These are phyloP conservation scores for Urtica urens DNA, from an alignment of 306 rosid species.

Conservation along the genomic window DNA sequence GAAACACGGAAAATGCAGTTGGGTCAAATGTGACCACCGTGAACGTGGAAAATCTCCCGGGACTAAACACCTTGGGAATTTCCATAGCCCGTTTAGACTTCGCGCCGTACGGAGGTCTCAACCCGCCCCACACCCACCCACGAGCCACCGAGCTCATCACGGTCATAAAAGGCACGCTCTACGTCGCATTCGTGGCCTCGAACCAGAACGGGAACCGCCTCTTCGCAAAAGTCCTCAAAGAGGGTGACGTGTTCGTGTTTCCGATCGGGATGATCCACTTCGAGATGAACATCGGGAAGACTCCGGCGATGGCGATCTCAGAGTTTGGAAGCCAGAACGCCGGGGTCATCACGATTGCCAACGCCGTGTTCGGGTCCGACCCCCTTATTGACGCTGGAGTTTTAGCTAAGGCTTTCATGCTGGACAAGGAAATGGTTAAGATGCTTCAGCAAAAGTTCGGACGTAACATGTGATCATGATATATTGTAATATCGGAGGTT, in stretches of 20 bases:
- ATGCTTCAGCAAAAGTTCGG: slow-evolving; percentile 32
- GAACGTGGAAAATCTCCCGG: slow-evolving; percentile 11
- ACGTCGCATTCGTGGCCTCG: slow-evolving; percentile 25
- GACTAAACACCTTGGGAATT: slow-evolving; percentile 2
- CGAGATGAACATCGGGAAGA: slow-evolving; percentile 20
- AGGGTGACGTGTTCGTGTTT: slow-evolving; percentile 12
- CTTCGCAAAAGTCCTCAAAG: not conserved
- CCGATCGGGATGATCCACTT: slow-evolving; percentile 18
- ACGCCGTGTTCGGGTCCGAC: slow-evolving; percentile 30
- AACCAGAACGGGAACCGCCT: slow-evolving; percentile 1
- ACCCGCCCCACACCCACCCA: slow-evolving; percentile 10
- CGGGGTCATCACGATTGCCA: slow-evolving; percentile 9
- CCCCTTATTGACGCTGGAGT: slow-evolving; percentile 24
- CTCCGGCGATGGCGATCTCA: slow-evolving; percentile 11
- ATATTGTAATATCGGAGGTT: too few species aligned
- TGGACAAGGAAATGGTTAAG: slow-evolving; percentile 14
- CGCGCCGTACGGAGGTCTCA: slow-evolving; percentile 11
- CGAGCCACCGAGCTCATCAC: slow-evolving; percentile 14
- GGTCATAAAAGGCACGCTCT: slow-evolving; percentile 17
- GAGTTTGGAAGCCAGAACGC: slow-evolving; percentile 12
- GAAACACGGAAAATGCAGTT: slow-evolving; percentile 3
- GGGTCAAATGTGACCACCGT: slow-evolving; percentile 8
- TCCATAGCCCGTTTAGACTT: slow-evolving; percentile 2
- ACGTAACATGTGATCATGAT: too few species aligned
- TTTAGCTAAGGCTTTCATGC: slow-evolving; percentile 31